These are phyloP conservation scores for Zea mays DNA, from an alignment of 176 grass and related monocot species.

Conservation along the genomic window DNA sequence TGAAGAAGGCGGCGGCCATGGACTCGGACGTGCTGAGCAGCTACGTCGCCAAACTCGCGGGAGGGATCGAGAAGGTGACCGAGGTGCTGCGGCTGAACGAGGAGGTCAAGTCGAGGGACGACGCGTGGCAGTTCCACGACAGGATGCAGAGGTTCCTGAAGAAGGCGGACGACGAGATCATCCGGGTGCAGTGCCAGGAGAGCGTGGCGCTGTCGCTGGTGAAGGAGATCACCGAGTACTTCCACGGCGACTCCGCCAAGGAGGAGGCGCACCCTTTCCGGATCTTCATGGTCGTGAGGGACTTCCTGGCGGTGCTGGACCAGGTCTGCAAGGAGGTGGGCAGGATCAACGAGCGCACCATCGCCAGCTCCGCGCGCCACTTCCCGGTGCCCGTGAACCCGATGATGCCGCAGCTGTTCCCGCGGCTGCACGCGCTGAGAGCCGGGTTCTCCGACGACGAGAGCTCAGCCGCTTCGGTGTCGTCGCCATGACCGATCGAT, in stretches of 20 bases:
- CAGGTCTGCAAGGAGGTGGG: conserved; percentile 90
- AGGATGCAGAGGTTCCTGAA: conserved; percentile 76
- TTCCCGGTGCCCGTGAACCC: conserved; percentile 91
- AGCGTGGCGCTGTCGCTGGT: conserved; percentile 85
- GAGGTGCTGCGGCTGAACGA: conserved; percentile 71
- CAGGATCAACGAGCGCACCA: conserved; percentile 68
- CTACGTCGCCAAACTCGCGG: conserved; percentile 83
- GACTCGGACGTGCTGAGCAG: conserved; percentile 88
- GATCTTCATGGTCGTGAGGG: conserved; percentile 96
- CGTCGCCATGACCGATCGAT: conserved; percentile 41
- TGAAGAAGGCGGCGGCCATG: conserved; percentile 94
- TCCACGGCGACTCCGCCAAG: conserved; percentile 77
- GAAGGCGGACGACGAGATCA: conserved; percentile 76
- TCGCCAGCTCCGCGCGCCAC: conserved; percentile 65
- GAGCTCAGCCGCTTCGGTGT: conserved; percentile 54
- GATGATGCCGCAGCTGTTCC: conserved; percentile 74
- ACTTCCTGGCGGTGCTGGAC: conserved; percentile 76
- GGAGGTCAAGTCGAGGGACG: conserved; percentile 38
- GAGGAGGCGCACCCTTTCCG: conserved; percentile 98
- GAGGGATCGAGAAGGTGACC: conserved; percentile 79
- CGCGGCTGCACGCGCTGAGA: conserved; percentile 63
- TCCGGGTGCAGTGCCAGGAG: conserved; percentile 83
- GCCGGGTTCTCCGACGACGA: conserved; percentile 79
- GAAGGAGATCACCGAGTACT: conserved; percentile 96
- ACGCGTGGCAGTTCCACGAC: conserved; percentile 59